Base-by-base conservation (phyloP, 1,139 yeast genomes). In the Suhomyces bolitotheri region DNA sequence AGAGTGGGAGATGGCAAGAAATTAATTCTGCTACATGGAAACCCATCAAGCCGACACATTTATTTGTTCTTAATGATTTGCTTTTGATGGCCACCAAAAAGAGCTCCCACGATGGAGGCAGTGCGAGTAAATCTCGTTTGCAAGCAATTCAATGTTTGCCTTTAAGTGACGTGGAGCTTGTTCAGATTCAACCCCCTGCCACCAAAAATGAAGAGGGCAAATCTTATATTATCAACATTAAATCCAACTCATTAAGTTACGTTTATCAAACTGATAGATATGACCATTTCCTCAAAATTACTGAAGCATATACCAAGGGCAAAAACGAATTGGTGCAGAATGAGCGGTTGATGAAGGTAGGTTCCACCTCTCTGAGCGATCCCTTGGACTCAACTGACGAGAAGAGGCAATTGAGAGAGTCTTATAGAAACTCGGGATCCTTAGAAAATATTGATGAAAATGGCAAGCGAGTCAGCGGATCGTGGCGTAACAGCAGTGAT, bases 1-100 rank as follows among this genome's bases (percentile, higher is more conserved):
- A 88, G 50, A 81, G 89, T 58, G 82, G 84, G 1, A 76, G 92
- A 34, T 90, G 97, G 97, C 78, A 75, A 43, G 96, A 90, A 58
- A 67, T 90, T 40, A 89, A 89, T 52, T 79, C 85, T 2, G 92
- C 95, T 0, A 89, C 96, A 13, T 82, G 90, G 80, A 85, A 87
- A 54, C 81, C 89, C 1, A 70, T 83, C 28, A 82, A 85, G 50
- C 81, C 89, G 2, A 81, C 83, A 2, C 95, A 85, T 53, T 62
- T 90, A 31, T 84, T 85, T 49, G 61, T 90, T 8, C 66, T 90
- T 44, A 89, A 85, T 54, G 97, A 90, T 57, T 72, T 83, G 48
- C 59, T 89, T 2, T 62, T 90, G 34, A 69, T 89, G 30, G 96
- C 96, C 0, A 71, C 86, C 1, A 77, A 80, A 46, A 76, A 77